Evolutionary conservation across 2,329 filamentous ascomycete genomes (phyloP), one percentile per base, ranked within the genome.

Genomic region (Penicillium corylophilum): DNA sequence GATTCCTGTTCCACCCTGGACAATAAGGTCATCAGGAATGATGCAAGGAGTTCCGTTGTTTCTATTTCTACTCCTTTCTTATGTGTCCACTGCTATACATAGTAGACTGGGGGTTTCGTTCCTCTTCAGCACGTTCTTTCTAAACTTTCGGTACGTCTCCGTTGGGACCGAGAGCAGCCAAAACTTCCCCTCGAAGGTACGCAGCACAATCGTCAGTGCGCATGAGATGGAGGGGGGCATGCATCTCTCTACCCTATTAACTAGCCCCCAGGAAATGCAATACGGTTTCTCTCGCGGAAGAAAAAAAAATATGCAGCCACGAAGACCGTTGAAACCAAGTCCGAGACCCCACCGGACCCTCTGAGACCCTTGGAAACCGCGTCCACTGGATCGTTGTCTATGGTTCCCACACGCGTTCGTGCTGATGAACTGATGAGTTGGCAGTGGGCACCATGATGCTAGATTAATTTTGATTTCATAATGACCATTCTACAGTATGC

Each of bases 131-230:
- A 31, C 16, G 16, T 44, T 28, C 23, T 16, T 31, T 18, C 24
- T 8, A 40, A 29, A 28, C 39, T 22, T 31, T 42, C 29, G 28
- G 28, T 48, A 41, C 29, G 29, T 24, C 41, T 39, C 16, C 46
- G 26, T 29, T 39, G 39, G 28, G 22, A 36, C 46, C 46, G 39
- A 28, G 22, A 36, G 28, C 8, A 42, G 46, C 20, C 13, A 42
- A 48, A 43, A 31, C 46, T 43, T 33, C 46, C 46, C 28, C n/a
- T 24, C 16, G 39, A 42, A 6, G 28, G 42, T 12, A 15, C 39
- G 44, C 45, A 40, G 44, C 42, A 45, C 20, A 23, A 22, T 31
- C 46, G 55, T 60, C 57, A 58, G 50, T 58, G 57, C 57, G 55
- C 57, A 50, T 35, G 45, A 55, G 29, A 50, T 53, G 48, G 56